Evolutionary conservation across 495 filamentous ascomycete genomes (phyloP), one percentile per base, ranked within the genome.

Genomic region (Aspergillus bertholletiae): DNA sequence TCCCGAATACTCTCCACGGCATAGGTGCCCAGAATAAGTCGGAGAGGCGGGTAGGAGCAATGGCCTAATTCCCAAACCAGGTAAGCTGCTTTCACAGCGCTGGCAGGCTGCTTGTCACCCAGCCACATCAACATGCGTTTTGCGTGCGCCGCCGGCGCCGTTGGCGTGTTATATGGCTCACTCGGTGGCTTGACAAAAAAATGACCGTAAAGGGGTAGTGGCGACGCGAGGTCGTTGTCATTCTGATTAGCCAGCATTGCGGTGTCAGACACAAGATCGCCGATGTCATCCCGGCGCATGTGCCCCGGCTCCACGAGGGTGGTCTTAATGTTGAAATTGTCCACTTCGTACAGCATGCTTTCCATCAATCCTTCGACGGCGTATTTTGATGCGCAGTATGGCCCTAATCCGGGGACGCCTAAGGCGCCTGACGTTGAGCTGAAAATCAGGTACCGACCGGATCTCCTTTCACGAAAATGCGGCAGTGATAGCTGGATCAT

Each of bases 111-210:
- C 53, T 88, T 83, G 53, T 96, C 90, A 18, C 88, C 88, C 2
- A 97, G 74, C 94, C 94, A 97, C 70, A 94, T 88, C n/a, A 97
- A 80, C 84, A 97, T 93, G 17, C 94, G 79, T 60, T 88, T 88
- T 11, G 93, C 91, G 71, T 98, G 94, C 22, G 90, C 80, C 7
- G 94, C 89, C 1, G 94, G 94, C 21, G 86, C 80, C 0, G 85
- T 88, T 4, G 86, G 69, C 6, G 85, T 81, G 11, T 85, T 80
- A 68, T 98, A 98, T 5, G 89, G 85, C 56, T 88, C 85, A 55
- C 87, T 91, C 2, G 89, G 81, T 18, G 87, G 85, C 65, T 96
- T 96, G 57, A 97, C 88, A 39, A 89, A 72, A 69, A 97, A 97
- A 69, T 97, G 92, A 0, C 92, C 90, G 76, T 91, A 97, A 11